A percentile compares a stretch with the other conserved stretches of the same genome.
Evolutionary conservation across 208 protist species (phyloP).

Genomic region (Borovskyia barvae): DNA sequence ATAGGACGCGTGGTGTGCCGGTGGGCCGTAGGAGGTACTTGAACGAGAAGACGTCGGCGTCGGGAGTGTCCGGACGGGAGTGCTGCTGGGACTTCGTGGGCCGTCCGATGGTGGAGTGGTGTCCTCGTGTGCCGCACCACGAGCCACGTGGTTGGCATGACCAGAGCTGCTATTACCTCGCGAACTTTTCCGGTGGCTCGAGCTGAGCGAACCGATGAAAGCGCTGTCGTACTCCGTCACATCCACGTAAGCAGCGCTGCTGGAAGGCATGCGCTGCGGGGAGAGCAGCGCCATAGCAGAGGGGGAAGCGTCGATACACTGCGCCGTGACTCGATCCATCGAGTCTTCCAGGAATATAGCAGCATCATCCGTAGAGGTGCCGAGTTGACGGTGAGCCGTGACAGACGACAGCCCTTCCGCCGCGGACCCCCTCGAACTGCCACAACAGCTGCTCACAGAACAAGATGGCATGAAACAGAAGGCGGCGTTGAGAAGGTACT

Average conservation of each 20-base stretch:
- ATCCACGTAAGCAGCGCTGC: conserved; percentile 38
- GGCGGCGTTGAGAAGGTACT: no score
- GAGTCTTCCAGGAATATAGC: conserved; percentile 86
- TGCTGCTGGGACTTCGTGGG: conserved; percentile 26
- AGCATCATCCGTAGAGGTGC: conserved; percentile 69
- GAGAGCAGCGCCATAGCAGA: conserved; percentile 73
- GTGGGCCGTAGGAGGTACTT: conserved; percentile 10
- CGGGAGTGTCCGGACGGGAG: conserved; percentile 33
- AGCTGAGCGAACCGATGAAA: conserved; percentile 34
- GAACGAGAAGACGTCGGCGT: conserved; percentile 38
- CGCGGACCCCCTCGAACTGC: conserved; percentile 2
- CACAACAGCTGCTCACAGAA: background rate
- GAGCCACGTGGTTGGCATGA: background rate
- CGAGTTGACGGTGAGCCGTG: conserved; percentile 47
- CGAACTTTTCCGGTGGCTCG: conserved; percentile 1
- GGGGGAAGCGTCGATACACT: conserved; percentile 67
- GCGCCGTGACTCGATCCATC: conserved; percentile 62
- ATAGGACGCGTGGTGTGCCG: conserved; percentile 14
- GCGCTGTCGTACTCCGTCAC: conserved; percentile 68
- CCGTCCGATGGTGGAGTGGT: conserved; percentile 29
- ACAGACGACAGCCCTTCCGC: conserved; percentile 12
- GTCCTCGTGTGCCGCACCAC: conserved; percentile 35
- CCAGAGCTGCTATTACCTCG: conserved; percentile 6
- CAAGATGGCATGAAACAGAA: background rate
- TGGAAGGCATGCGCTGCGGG: conserved; percentile 55